Base-by-base conservation (phyloP, 1,139 yeast species). In the Casaregolazyma lundiana region DNA sequence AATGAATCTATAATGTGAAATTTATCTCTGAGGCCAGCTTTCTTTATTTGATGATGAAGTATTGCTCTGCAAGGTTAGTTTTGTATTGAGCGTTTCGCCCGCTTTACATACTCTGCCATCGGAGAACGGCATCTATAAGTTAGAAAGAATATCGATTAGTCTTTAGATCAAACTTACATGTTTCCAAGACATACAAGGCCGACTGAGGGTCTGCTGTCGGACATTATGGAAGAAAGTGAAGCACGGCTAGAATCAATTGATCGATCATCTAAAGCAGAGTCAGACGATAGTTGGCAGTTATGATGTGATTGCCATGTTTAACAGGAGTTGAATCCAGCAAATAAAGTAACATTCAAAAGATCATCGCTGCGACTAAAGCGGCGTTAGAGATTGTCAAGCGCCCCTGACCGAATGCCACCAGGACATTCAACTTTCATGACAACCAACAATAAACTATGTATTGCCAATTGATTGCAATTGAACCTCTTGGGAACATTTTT, bases 121-220 rank as follows among this genome's bases (percentile, higher is more conserved):
- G 97, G 97, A 1, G 97, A 89, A 46, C 97, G 92, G 62, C 98
- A 90, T 38, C 85, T 81, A 43, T 6, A 40, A 38, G 48, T 38
- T 36, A 34, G 17, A 15, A 11, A 39, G 3, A 35, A 21, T 3
- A 15, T 7, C 18, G 17, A 7, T 7, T 22, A 16, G 18, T 6
- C 8, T 2, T 17, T 15, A n/a, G 8, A 7, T 9, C 18, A 4
- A 49, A 73, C 85, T 54, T 71, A 80, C 85, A 89, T 88, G 66
- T 90, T 90, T 2, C 97, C 97, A 17, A 89, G 72, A 62, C 97
- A 90, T 2, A 89, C 94, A 63, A 90, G 90, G 2, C 59, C 61
- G 13, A 57, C 57, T 6, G 58, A 53, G 6, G 52, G 38, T 32
- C 49, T 40, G 6, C 38, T 45, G 8, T 47, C 46, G 15, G 48